These are phyloP conservation scores for Pneumocystis wakefieldiae DNA, from an alignment of 1,139 yeast species.

Conservation along the genomic window DNA sequence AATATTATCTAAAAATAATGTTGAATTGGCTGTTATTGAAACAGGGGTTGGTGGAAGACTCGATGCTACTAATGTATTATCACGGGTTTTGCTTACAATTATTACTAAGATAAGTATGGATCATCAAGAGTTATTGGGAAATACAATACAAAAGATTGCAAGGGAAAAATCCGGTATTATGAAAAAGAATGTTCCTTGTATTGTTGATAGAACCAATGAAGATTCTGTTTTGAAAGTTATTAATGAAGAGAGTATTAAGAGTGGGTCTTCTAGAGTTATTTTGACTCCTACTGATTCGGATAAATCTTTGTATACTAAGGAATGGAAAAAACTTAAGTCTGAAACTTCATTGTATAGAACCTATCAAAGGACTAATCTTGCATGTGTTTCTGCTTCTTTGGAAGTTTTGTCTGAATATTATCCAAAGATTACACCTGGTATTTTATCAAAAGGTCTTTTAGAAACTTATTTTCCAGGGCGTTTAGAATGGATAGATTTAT, in stretches of 20 bases:
- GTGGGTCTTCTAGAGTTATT: constrained; percentile 4
- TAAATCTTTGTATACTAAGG: constrained; percentile 3
- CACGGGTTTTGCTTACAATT: constrained; percentile 71
- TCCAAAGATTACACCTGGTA: constrained; percentile 34
- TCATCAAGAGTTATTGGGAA: constrained; percentile 78
- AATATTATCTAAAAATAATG: constrained; percentile 71
- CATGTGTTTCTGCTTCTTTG: constrained; percentile 68
- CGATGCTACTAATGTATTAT: constrained; percentile 83
- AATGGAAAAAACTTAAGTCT: neutral
- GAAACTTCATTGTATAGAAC: constrained; percentile 73
- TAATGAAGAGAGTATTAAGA: constrained; percentile 52
- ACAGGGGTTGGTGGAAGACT: constrained; percentile 97
- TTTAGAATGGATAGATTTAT: constrained; percentile 54
- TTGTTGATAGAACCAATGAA: constrained; percentile 47
- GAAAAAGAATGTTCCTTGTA: constrained; percentile 52
- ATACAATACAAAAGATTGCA: constrained; percentile 76
- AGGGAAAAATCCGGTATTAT: constrained; percentile 95
- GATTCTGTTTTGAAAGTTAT: constrained; percentile 27
- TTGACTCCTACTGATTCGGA: constrained; percentile 17
- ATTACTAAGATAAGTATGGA: constrained; percentile 81
- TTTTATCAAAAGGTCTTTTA: constrained; percentile 50
- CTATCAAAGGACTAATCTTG: constrained; percentile 75
- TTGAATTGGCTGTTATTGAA: constrained; percentile 85
- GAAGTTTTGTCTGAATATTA: constrained; percentile 27
- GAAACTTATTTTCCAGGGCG: constrained; percentile 84